phyloP scores from a whole-genome alignment of 768 basidiomycete genomes.

The Boletales sp. region DNA sequence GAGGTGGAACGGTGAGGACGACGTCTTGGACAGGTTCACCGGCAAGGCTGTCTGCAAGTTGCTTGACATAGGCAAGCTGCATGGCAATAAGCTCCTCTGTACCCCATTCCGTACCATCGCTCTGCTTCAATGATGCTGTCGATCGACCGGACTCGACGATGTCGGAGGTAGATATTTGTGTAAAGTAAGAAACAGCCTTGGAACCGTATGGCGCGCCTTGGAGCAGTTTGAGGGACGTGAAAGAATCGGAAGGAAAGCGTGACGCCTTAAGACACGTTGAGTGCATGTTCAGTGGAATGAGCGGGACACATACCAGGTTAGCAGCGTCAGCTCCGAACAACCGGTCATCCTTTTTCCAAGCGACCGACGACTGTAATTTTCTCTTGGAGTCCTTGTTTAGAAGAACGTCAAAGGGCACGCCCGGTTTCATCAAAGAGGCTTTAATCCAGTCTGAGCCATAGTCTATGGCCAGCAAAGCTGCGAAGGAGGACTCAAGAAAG shows the following conservation, averaged over 20 bases:
- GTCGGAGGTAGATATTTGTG: constrained; percentile 52
- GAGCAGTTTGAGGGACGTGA: constrained; percentile 80
- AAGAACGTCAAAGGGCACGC: constrained; percentile 91
- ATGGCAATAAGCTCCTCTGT: constrained; percentile 92
- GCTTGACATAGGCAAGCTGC: constrained; percentile 88
- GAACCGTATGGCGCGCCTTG: constrained; percentile 68
- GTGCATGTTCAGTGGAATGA: not conserved
- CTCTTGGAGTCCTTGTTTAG: constrained; percentile 96
- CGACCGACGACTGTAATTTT: constrained; percentile 87
- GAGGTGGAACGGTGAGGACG: constrained; percentile 86
- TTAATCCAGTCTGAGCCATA: constrained; percentile 99
- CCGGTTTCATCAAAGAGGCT: constrained; percentile 92
- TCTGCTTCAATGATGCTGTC: constrained; percentile 56
- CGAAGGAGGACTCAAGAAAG: constrained; percentile 40
- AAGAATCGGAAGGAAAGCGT: constrained; percentile 86
- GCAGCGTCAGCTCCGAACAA: constrained; percentile 88
- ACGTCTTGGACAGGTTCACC: constrained; percentile 80
- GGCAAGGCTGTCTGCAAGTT: constrained; percentile 74
- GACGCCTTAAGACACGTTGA: constrained; percentile 58
- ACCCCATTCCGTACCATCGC: constrained; percentile 68
- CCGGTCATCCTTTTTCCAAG: constrained; percentile 89
- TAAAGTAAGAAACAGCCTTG: constrained; percentile 54
- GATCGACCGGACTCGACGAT: constrained; percentile 52
- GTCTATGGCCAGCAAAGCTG: constrained; percentile 91
- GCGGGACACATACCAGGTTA: constrained; percentile 62